Evolutionary conservation across 192 early-diverging fungal genomes (phyloP).

Genomic region (Rhizoclosmatium globosum): DNA sequence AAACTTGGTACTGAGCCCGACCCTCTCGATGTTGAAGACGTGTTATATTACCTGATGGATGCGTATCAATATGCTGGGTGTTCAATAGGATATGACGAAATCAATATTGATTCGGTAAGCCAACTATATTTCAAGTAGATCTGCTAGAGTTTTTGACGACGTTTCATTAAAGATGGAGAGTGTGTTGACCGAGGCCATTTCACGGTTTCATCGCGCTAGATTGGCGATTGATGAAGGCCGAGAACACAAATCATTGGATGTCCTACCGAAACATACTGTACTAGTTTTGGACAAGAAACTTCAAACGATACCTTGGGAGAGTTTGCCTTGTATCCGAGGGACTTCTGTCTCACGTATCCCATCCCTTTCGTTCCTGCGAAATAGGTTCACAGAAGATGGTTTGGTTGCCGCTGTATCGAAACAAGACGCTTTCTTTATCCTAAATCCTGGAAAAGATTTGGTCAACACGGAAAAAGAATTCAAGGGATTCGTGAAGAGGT

Average conservation of each 20-base stretch:
- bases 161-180: conserved; percentile 38
- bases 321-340: conserved; percentile 73
- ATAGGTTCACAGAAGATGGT: conserved; percentile 37
- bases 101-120: conserved; percentile 58
- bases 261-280: conserved; percentile 51
- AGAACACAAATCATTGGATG: no score
- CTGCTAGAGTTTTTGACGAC: conserved; percentile 14
- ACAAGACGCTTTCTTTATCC: conserved; percentile 74
- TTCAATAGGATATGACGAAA: conserved; percentile 62
- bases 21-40: conserved; percentile 70
- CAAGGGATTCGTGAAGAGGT: conserved; percentile 57
- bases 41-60: conserved; percentile 74
- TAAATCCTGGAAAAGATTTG: conserved; percentile 93
- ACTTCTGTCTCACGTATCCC: conserved; percentile 83
- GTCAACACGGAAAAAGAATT: conserved; percentile 83
- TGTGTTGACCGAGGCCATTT: conserved; percentile 39
- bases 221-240: no score
- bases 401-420: not conserved
- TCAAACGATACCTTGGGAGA: conserved; percentile 92
- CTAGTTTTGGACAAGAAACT: conserved; percentile 86
- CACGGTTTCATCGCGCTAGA: conserved; percentile 30
- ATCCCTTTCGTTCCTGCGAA: conserved; percentile 76
- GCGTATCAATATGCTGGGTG: conserved; percentile 64
- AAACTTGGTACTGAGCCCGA: conserved; percentile 59
- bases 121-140: conserved; percentile 36